Percentiles rank a stretch among this genome's conserved stretches.
These are phyloP conservation scores for Lyophyllum decastes DNA, from an alignment of 768 basidiomycete genomes.

Conservation along the genomic window DNA sequence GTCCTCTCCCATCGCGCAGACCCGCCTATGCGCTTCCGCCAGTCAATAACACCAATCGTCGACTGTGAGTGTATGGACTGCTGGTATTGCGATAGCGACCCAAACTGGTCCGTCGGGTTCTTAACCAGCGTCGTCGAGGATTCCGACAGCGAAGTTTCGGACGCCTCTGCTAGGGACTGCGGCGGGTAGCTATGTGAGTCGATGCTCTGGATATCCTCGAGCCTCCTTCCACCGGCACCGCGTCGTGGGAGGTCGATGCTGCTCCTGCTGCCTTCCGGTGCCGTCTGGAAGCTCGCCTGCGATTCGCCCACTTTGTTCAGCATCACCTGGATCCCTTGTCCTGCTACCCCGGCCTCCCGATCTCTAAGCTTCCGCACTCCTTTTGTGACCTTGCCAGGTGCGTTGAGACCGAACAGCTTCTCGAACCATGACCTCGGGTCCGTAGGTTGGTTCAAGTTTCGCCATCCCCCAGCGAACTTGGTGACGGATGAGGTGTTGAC, in stretches of 20 bases:
- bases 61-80: constrained; percentile 58
- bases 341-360: constrained; percentile 64
- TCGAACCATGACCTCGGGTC: constrained; percentile 80
- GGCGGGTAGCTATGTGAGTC: constrained; percentile 71
- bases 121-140: constrained; percentile 30
- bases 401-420: constrained; percentile 66
- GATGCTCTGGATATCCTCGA: constrained; percentile 72
- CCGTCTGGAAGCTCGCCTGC: constrained; percentile 34
- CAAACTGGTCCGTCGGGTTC: constrained; percentile 32
- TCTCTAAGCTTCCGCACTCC: constrained; percentile 87
- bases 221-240: constrained; percentile 49
- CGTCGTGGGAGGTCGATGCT: constrained; percentile 39
- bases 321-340: constrained; percentile 63
- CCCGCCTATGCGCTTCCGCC: constrained; percentile 64
- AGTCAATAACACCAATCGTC: constrained; percentile 79
- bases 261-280: constrained; percentile 34
- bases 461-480: constrained; percentile 80
- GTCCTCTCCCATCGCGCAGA: constrained; percentile 92
- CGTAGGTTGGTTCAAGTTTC: constrained; percentile 83
- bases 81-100: constrained; percentile 52
- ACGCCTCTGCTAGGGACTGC: constrained; percentile 30
- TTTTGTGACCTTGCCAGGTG: constrained; percentile 76
- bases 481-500: constrained; percentile 95
- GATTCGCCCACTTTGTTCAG: constrained; percentile 55
- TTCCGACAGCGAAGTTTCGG: constrained; percentile 39